phyloP scores from a whole-genome alignment of 148 eudicot genomes.

The Amaranthus palmeri region DNA sequence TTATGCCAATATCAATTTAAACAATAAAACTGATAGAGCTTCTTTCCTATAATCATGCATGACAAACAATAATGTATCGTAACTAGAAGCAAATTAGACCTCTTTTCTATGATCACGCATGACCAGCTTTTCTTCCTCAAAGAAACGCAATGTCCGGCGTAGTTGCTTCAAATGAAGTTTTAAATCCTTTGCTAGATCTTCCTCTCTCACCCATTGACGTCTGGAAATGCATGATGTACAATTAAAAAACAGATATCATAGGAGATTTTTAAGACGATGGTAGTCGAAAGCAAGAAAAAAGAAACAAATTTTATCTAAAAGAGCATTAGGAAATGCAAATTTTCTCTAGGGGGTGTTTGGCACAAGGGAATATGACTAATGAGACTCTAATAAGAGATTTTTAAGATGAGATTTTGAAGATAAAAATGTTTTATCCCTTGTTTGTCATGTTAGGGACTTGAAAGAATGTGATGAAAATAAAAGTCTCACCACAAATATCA shows the following conservation, averaged over 20 bases:
- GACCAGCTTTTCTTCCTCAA: conserved; percentile 93
- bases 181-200: conserved; percentile 92
- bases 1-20: too few species aligned
- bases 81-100: conserved; percentile 35
- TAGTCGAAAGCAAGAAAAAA: neutral
- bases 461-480: too few species aligned
- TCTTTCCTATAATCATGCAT: too few species aligned
- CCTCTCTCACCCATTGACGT: conserved; percentile 96
- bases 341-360: neutral
- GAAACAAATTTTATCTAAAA: too few species aligned
- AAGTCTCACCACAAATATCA: too few species aligned
- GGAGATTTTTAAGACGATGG: too few species aligned
- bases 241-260: neutral
- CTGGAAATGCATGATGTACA: conserved; percentile 29
- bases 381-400: neutral
- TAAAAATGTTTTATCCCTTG: too few species aligned
- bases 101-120: conserved; percentile 92
- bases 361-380: neutral
- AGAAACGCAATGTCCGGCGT: conserved; percentile 83
- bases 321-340: neutral
- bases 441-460: too few species aligned
- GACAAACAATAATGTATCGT: neutral
- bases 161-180: conserved; percentile 92
- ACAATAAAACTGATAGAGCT: too few species aligned
- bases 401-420: too few species aligned